Evolutionary conservation across 169 alveolate species (phyloP).

Genomic region (Eimeria tenella): DNA sequence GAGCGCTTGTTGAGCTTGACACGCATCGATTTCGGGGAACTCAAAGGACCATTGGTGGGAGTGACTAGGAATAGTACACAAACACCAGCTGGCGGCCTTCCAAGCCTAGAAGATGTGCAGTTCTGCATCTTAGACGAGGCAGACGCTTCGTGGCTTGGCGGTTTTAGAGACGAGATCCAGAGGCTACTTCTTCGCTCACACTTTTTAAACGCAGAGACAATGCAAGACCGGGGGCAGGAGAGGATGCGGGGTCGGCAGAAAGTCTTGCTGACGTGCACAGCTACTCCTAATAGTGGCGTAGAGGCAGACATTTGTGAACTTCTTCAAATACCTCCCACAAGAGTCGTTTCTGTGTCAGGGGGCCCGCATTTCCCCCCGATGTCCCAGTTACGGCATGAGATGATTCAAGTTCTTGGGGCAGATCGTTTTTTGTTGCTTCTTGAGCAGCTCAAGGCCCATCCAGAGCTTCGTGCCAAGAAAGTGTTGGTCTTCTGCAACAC

Average conservation of each 20-base stretch:
- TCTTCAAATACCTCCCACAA: constrained; percentile 4
- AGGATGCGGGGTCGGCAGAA: not conserved
- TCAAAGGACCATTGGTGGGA: not conserved
- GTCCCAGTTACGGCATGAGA: constrained; percentile 70
- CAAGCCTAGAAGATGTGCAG: constrained; percentile 48
- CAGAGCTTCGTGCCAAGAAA: constrained; percentile 46
- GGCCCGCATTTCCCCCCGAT: constrained; percentile 48
- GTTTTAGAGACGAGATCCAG: constrained; percentile 34
- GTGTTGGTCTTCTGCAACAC: constrained; percentile 74
- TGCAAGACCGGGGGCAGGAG: not conserved
- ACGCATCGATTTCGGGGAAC: constrained; percentile 5
- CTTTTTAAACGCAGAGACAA: not conserved
- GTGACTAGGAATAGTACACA: not conserved
- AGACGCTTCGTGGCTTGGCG: constrained; percentile 66
- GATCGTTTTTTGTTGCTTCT: constrained; percentile 57
- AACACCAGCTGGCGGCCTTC: not conserved
- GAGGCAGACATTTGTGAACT: constrained; percentile 32
- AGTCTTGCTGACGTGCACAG: constrained; percentile 60
- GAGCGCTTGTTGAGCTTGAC: constrained; percentile 59
- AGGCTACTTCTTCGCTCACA: constrained; percentile 43
- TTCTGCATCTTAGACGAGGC: constrained; percentile 75
- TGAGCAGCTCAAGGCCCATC: constrained; percentile 65
- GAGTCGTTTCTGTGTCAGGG: constrained; percentile 55
- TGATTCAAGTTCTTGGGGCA: constrained; percentile 61
- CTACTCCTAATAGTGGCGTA: constrained; percentile 61